These are phyloP conservation scores for Ricinus communis DNA, from an alignment of 345 rosid genomes.

Conservation along the genomic window DNA sequence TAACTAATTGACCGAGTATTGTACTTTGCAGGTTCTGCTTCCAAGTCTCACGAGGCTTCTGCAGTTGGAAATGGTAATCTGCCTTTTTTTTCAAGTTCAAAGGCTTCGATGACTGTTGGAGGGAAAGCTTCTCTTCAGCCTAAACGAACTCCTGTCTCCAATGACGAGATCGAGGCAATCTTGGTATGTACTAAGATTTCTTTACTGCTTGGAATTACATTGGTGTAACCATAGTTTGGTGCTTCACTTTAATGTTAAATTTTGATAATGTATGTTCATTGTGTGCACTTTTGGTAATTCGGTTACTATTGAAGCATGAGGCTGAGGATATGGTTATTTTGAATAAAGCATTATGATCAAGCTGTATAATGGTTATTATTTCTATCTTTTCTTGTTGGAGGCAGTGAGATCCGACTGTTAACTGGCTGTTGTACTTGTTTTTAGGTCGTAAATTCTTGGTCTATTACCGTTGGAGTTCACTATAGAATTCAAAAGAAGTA, in stretches of 20 bases:
- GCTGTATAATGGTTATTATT: neutral
- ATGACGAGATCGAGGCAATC: constrained; percentile 85
- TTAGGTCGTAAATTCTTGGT: no score
- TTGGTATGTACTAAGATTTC: constrained; percentile 48
- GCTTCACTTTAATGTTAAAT: no score
- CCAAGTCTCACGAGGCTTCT: constrained; percentile 37
- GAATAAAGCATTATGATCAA: neutral
- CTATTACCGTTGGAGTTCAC: no score
- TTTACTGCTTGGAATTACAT: constrained; percentile 2
- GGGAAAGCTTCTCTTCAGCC: constrained; percentile 94
- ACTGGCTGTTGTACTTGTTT: no score
- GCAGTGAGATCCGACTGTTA: neutral
- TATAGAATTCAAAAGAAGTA: neutral
- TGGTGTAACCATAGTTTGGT: no score
- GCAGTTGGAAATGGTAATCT: constrained; percentile 42
- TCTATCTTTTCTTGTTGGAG: neutral
- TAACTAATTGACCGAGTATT: no score
- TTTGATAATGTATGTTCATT: no score
- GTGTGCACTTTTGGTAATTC: no score
- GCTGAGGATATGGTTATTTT: no score
- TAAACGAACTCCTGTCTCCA: constrained; percentile 67
- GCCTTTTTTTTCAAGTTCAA: constrained; percentile 55
- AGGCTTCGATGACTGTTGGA: constrained; percentile 42
- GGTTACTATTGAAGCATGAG: no score
- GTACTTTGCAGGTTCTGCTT: constrained; percentile 37